Evolutionary conservation across 2,329 filamentous ascomycete genomes (phyloP).

Genomic region (Stachybotrys echinatus): DNA sequence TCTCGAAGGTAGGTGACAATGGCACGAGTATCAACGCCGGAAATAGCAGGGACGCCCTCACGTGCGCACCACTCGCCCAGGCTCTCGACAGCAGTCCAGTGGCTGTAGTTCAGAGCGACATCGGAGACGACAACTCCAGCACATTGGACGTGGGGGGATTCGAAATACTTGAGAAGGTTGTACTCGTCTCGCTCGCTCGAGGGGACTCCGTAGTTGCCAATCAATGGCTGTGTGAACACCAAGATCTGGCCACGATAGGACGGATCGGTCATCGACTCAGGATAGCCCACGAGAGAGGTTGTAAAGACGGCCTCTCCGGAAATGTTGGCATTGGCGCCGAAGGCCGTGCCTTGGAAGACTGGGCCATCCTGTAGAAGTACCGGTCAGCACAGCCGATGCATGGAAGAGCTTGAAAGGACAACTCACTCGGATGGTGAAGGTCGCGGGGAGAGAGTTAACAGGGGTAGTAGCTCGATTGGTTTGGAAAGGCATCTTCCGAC

Average conservation of each 20-base stretch:
- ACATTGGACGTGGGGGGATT: conserved; percentile 96
- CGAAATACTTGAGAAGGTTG: conserved; percentile 94
- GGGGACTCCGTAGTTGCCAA: conserved; percentile 97
- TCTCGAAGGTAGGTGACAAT: conserved; percentile 96
- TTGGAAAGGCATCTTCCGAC: conserved; percentile 59
- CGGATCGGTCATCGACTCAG: conserved; percentile 87
- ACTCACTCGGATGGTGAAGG: conserved; percentile 85
- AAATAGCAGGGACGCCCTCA: conserved; percentile 93
- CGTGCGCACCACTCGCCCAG: conserved; percentile 91
- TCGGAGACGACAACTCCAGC: conserved; percentile 94
- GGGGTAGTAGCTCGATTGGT: conserved; percentile 57
- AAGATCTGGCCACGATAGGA: conserved; percentile 93
- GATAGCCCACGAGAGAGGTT: conserved; percentile 94
- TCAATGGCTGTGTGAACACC: conserved; percentile 95
- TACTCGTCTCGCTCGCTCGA: conserved; percentile 78
- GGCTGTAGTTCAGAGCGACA: conserved; percentile 88
- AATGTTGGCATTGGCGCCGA: conserved; percentile 93
- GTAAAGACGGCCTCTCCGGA: conserved; percentile 98
- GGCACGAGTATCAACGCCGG: conserved; percentile 91
- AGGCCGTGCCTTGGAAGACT: conserved; percentile 93
- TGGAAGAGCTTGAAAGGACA: background rate
- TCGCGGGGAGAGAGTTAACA: conserved; percentile 58
- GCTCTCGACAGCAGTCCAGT: conserved; percentile 97
- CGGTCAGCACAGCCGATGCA: conserved; percentile 3
- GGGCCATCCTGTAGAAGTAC: conserved; percentile 67